Evolutionary conservation across 2,329 filamentous ascomycete species (phyloP).

Genomic region (Didymella lethalis): DNA sequence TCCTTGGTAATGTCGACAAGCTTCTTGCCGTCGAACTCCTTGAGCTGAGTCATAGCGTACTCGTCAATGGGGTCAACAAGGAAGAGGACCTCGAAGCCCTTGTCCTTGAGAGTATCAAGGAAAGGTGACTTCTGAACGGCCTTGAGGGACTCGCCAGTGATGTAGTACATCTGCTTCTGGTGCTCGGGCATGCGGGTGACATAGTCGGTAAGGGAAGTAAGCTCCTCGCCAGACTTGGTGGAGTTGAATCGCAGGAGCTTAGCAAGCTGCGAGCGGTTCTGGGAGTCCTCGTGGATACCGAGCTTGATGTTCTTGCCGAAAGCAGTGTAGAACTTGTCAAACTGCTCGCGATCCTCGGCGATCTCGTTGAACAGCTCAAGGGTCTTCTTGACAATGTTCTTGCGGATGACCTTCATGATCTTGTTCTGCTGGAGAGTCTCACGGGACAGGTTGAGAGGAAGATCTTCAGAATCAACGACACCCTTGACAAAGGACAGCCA

Average conservation of each 20-base stretch:
- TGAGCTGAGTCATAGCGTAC: conserved; percentile 99
- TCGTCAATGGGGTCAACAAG: conserved; percentile 99
- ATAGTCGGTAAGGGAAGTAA: conserved; percentile 95
- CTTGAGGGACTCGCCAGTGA: conserved; percentile 99
- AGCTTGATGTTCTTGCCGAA: conserved; percentile 99
- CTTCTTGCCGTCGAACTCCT: conserved; percentile 99
- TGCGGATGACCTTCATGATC: conserved; percentile 99
- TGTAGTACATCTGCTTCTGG: conserved; percentile 99
- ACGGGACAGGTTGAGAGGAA: conserved; percentile 98
- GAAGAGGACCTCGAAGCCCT: conserved; percentile 99
- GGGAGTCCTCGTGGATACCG: conserved; percentile 98
- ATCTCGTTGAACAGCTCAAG: conserved; percentile 99
- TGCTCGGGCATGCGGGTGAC: conserved; percentile 99
- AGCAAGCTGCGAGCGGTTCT: conserved; percentile 91
- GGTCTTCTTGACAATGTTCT: conserved; percentile 99
- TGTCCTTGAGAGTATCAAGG: conserved; percentile 97
- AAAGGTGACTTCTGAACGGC: conserved; percentile 98
- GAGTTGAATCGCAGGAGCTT: conserved; percentile 99
- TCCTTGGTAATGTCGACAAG: conserved; percentile 99
- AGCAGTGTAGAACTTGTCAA: conserved; percentile 99
- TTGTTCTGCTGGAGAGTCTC: conserved; percentile 99
- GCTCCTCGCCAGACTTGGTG: conserved; percentile 97
- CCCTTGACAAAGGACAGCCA: conserved; percentile 99
- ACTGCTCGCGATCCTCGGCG: conserved; percentile 99
- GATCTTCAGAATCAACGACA: conserved; percentile 99